These are phyloP conservation scores for Cladosporium cucumerinum DNA, from an alignment of 2,329 filamentous ascomycete genomes.

Conservation along the genomic window DNA sequence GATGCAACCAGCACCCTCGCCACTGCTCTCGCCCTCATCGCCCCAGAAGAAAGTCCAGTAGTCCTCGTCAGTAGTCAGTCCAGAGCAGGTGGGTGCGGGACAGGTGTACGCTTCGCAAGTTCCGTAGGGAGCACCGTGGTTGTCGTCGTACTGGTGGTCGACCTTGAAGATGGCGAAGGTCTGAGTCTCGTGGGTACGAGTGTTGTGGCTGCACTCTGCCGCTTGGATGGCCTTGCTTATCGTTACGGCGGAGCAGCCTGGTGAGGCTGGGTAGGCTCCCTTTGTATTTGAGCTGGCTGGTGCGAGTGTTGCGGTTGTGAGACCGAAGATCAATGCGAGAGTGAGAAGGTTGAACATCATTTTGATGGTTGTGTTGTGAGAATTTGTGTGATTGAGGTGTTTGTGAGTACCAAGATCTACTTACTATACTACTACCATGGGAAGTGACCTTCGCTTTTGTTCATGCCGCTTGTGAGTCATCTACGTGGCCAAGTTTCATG, in stretches of 20 bases:
- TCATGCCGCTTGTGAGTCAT: background rate
- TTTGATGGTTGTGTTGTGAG: background rate
- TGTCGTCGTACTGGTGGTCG: conserved; percentile 46
- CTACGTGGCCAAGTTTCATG: conserved; percentile 12
- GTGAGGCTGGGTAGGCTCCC: conserved; percentile 31
- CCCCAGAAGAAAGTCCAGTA: conserved; percentile 43
- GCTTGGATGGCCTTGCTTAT: conserved; percentile 40
- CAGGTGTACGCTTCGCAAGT: conserved; percentile 47
- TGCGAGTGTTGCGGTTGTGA: conserved; percentile 36
- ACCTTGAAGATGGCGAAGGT: conserved; percentile 43
- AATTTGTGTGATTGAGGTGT: background rate
- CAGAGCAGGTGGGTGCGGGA: conserved; percentile 31
- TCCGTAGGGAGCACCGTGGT: conserved; percentile 47
- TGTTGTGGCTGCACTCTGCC: conserved; percentile 44
- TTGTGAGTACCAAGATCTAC: background rate
- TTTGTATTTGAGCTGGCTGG: conserved; percentile 40
- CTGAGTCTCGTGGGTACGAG: conserved; percentile 35
- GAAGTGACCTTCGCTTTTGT: background rate
- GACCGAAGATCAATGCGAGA: conserved; percentile 20
- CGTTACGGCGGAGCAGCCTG: conserved; percentile 33
- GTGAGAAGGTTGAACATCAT: conserved; percentile 14
- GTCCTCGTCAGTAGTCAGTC: conserved; percentile 31
- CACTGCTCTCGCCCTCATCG: conserved; percentile 30
- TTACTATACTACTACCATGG: background rate
- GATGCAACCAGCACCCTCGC: conserved; percentile 40